These are phyloP conservation scores for Terfezia claveryi DNA, from an alignment of 495 filamentous ascomycete species.

Conservation along the genomic window DNA sequence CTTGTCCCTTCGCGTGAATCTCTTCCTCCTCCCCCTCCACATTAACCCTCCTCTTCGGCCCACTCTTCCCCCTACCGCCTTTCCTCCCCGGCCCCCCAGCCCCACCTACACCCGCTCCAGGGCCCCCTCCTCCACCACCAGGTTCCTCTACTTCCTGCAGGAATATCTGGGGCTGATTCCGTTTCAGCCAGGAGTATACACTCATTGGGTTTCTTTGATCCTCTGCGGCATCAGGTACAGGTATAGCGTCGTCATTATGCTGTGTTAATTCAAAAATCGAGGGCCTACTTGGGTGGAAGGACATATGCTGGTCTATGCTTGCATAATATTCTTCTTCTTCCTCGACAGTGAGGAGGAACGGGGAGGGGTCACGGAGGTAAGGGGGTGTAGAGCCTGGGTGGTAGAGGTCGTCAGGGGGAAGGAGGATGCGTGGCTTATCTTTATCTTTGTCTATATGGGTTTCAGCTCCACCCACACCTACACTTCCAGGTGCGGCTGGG, in stretches of 20 bases:
- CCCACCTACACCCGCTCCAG: background rate
- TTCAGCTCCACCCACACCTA: too few species aligned
- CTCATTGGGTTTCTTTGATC: slow-evolving; percentile 55
- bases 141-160: slow-evolving; percentile 53
- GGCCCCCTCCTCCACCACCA: slow-evolving; percentile 11
- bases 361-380: slow-evolving; percentile 13
- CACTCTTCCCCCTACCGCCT: background rate
- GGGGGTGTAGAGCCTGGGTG: slow-evolving; percentile 13
- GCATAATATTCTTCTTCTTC: slow-evolving; percentile 63
- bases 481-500: too few species aligned
- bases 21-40: background rate
- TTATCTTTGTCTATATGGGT: too few species aligned
- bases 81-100: background rate
- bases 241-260: slow-evolving; percentile 23
- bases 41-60: background rate
- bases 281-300: background rate
- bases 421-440: background rate
- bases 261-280: background rate
- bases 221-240: slow-evolving; percentile 24
- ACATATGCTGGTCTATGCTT: slow-evolving; percentile 42
- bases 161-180: slow-evolving; percentile 63
- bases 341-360: slow-evolving; percentile 36
- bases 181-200: slow-evolving; percentile 76
- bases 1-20: background rate
- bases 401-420: slow-evolving; percentile 5